Evolutionary conservation across 2,329 filamentous ascomycete genomes (phyloP).

Genomic region (Coniosporium tulheliwenetii): DNA sequence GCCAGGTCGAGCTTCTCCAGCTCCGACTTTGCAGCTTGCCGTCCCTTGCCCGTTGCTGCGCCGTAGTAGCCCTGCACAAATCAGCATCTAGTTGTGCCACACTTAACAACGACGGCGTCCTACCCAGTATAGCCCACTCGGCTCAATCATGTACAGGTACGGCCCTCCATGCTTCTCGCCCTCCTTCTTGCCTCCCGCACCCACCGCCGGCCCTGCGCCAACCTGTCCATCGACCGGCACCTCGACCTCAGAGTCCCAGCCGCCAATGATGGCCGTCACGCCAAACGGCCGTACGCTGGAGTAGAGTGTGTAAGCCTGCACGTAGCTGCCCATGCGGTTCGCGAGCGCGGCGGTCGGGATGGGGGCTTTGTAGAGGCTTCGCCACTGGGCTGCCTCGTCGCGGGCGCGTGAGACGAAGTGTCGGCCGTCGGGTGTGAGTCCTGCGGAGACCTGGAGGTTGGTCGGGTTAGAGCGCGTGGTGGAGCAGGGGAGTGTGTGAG

Average conservation of each 20-base stretch:
- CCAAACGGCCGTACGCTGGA: conserved; percentile 93
- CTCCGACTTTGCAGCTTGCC: conserved; percentile 94
- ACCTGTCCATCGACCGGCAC: conserved; percentile 81
- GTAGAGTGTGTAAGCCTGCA: conserved; percentile 95
- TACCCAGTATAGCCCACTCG: conserved; percentile 88
- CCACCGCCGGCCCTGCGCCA: conserved; percentile 60
- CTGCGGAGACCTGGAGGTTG: conserved; percentile 62
- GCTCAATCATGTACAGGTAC: conserved; percentile 97
- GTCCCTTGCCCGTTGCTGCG: conserved; percentile 89
- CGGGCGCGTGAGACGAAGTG: conserved; percentile 91
- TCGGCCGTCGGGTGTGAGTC: conserved; percentile 84
- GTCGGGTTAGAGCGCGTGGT: not conserved
- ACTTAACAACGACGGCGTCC: conserved; percentile 6
- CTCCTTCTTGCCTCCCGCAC: conserved; percentile 68
- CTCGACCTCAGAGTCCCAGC: conserved; percentile 82
- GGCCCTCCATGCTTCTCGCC: conserved; percentile 72
- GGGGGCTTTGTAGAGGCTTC: conserved; percentile 83
- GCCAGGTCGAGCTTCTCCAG: conserved; percentile 91
- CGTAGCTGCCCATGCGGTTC: conserved; percentile 85
- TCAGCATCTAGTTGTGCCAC: not conserved
- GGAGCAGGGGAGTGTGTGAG: too few species aligned
- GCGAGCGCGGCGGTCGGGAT: conserved; percentile 82
- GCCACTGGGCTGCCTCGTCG: conserved; percentile 85
- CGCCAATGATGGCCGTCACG: conserved; percentile 84
- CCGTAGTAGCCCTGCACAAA: conserved; percentile 70